Percentiles rank a stretch among this genome's conserved stretches.
Evolutionary conservation across 495 filamentous ascomycete species (phyloP).

Genomic region (Talaromyces thailandensis): DNA sequence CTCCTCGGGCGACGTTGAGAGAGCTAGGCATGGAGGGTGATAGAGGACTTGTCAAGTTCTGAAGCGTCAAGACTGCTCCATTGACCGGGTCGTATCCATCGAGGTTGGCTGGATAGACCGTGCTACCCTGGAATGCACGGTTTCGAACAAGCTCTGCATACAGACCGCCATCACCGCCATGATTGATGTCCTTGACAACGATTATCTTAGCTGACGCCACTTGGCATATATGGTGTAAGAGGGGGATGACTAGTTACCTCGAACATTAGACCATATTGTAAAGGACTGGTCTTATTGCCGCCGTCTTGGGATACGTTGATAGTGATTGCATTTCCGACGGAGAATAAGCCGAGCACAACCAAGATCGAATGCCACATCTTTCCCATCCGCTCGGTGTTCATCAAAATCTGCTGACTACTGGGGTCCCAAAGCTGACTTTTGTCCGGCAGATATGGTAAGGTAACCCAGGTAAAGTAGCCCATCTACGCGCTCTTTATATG

Average conservation of each 20-base stretch:
- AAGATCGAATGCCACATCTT: too few species aligned
- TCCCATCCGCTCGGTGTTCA: too few species aligned
- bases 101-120: conserved; percentile 22
- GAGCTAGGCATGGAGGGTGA: conserved; percentile 50
- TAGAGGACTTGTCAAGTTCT: conserved; percentile 28
- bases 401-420: too few species aligned
- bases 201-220: conserved; percentile 1
- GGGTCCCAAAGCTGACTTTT: too few species aligned
- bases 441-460: too few species aligned
- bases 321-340: not conserved
- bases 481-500: too few species aligned
- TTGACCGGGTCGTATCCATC: conserved; percentile 48
- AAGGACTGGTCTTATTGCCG: not conserved
- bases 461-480: too few species aligned
- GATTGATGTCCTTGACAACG: conserved; percentile 54
- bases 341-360: not conserved
- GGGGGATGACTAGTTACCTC: conserved; percentile 29
- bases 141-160: conserved; percentile 68
- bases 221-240: not conserved
- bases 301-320: not conserved
- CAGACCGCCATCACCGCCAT: conserved; percentile 68
- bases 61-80: conserved; percentile 38
- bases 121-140: conserved; percentile 59
- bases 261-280: conserved; percentile 44
- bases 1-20: conserved; percentile 40